Conservation (phyloP, 768 basidiomycete species). For the Coprinopsis cinerea region DNA sequence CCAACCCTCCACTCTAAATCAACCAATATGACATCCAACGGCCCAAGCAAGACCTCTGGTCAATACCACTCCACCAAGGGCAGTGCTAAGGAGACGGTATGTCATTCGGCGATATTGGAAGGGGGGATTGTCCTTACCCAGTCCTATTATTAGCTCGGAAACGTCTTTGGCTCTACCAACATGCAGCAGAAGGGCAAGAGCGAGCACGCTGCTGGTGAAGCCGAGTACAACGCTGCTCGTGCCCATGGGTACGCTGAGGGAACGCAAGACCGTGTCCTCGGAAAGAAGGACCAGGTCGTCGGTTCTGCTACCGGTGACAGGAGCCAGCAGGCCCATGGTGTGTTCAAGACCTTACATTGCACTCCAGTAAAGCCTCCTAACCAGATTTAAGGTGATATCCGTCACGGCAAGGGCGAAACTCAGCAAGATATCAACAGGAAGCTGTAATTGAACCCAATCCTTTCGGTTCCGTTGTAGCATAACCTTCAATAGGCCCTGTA, state of each 20-base stretch:
- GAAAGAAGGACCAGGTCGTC: constrained; percentile 39
- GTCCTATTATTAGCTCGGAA: constrained; percentile 21
- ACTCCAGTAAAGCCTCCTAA: background rate
- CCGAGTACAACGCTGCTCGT: constrained; percentile 39
- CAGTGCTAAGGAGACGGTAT: constrained; percentile 25
- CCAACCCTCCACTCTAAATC: background rate
- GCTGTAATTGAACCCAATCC: no score
- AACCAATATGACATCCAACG: background rate
- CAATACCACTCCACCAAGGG: constrained; percentile 21
- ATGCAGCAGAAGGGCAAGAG: constrained; percentile 41
- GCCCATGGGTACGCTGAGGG: constrained; percentile 44
- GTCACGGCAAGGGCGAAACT: constrained; percentile 43
- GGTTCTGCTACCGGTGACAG: constrained; percentile 45
- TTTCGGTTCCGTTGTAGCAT: no score
- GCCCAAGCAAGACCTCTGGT: constrained; percentile 13
- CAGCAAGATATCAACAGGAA: constrained; percentile 14
- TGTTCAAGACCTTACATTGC: background rate
- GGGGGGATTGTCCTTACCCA: background rate
- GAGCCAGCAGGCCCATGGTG: constrained; percentile 35
- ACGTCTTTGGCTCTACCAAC: constrained; percentile 35
- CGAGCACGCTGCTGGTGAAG: constrained; percentile 43
- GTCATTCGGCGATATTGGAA: background rate
- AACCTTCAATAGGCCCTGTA: no score
- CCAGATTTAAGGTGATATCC: constrained; percentile 37
- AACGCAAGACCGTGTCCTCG: constrained; percentile 32